Evolutionary conservation across 1,284 basidiomycete genomes (phyloP).

Genomic region (Apiotrichum akiyoshidainum): DNA sequence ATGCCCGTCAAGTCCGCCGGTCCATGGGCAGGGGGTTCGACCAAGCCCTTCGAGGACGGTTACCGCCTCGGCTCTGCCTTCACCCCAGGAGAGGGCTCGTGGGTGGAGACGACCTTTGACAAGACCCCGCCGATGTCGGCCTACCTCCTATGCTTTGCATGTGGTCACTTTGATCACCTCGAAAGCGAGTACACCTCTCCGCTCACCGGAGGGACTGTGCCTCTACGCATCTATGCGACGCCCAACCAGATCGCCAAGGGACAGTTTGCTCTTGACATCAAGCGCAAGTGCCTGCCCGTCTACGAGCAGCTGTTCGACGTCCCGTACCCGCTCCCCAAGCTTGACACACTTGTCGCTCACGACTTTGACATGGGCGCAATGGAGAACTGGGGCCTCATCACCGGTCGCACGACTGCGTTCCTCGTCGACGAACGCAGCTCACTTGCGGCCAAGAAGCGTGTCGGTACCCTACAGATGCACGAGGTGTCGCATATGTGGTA

Average conservation of each 20-base stretch:
- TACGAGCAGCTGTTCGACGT: conserved; percentile 90
- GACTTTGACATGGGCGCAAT: conserved; percentile 91
- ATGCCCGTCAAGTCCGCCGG: conserved; percentile 68
- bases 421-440: conserved; percentile 75
- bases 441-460: conserved; percentile 71
- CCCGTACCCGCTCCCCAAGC: conserved; percentile 85
- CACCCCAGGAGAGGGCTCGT: conserved; percentile 46
- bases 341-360: conserved; percentile 74
- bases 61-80: conserved; percentile 17
- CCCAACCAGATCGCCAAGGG: conserved; percentile 71
- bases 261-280: conserved; percentile 75
- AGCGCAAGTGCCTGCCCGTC: conserved; percentile 74
- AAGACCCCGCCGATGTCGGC: conserved; percentile 78
- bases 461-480: conserved; percentile 56
- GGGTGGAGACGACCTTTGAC: conserved; percentile 76
- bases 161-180: conserved; percentile 72
- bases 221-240: conserved; percentile 78
- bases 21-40: conserved; percentile 21
- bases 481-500: conserved; percentile 52
- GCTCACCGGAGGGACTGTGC: conserved; percentile 72
- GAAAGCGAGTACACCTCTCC: conserved; percentile 75
- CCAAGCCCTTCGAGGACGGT: conserved; percentile 25
- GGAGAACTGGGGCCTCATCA: conserved; percentile 95
- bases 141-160: conserved; percentile 87
- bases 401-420: conserved; percentile 77